These are phyloP conservation scores for Juncus inflexus DNA, from an alignment of 176 grass and related monocot genomes.

Conservation along the genomic window DNA sequence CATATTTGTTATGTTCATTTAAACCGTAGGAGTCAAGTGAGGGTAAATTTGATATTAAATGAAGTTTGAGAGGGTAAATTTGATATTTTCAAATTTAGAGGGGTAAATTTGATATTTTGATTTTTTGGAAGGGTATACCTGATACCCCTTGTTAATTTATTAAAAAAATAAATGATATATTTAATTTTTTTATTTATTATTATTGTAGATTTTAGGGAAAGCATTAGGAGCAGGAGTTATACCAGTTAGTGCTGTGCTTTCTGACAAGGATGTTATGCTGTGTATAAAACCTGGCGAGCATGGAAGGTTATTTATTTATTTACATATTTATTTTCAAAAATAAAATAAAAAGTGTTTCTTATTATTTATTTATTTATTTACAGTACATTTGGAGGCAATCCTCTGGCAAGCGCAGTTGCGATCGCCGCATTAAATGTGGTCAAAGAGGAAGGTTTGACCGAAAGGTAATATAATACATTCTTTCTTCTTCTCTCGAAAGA, in stretches of 20 bases:
- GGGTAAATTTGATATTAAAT: too few species aligned
- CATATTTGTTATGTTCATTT: too few species aligned
- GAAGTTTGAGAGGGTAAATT: too few species aligned
- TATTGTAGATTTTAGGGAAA: conserved; percentile 80
- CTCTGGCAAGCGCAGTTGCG: conserved; percentile 87
- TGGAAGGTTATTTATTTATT: conserved; percentile 54
- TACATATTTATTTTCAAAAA: too few species aligned
- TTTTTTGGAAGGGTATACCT: too few species aligned
- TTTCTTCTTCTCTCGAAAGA: background rate
- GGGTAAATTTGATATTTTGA: too few species aligned
- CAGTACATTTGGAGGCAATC: conserved; percentile 98
- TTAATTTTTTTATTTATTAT: conserved; percentile 8
- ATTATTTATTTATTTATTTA: conserved; percentile 28
- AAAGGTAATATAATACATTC: conserved; percentile 45
- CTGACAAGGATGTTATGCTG: conserved; percentile 93
- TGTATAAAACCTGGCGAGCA: conserved; percentile 94
- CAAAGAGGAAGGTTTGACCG: conserved; percentile 76
- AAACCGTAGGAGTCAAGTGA: too few species aligned
- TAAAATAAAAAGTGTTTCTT: too few species aligned
- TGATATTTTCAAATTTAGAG: too few species aligned
- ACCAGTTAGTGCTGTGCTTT: conserved; percentile 95
- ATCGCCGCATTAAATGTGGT: conserved; percentile 79
- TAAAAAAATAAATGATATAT: too few species aligned
- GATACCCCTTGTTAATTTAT: too few species aligned
- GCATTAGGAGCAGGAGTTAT: conserved; percentile 91